Conservation (phyloP, 305 asterid species). For the Fraxinus dipetala region DNA sequence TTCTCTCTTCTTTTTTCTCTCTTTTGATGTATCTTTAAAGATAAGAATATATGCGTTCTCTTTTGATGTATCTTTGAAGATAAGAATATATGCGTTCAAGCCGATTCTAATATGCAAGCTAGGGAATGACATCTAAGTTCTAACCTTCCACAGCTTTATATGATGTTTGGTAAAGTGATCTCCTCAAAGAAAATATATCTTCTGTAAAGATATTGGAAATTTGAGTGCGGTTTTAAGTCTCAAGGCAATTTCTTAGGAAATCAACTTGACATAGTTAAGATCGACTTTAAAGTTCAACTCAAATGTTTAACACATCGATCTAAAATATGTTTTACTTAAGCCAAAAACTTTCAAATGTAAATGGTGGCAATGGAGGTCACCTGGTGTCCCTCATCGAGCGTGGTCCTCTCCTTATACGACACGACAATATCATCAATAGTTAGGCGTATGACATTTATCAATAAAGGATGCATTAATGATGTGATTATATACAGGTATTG, state of each 20-base stretch:
- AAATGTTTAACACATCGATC: neutral
- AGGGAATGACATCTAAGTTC: neutral
- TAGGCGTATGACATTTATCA: neutral
- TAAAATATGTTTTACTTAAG: neutral
- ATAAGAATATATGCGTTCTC: neutral
- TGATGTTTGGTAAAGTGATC: neutral
- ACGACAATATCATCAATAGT: neutral
- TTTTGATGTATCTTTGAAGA: neutral
- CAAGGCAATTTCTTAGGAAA: neutral
- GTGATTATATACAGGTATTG: neutral
- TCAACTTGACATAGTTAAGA: neutral
- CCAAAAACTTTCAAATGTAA: neutral
- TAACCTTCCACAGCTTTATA: neutral
- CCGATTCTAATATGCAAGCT: neutral
- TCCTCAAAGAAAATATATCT: neutral
- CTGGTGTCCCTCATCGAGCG: neutral
- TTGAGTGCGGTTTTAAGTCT: neutral
- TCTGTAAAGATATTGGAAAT: neutral
- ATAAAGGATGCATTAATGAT: neutral
- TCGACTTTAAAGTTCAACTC: neutral
- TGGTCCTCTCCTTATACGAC: neutral
- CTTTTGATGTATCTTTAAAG: neutral
- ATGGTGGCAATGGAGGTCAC: neutral
- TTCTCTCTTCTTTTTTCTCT: neutral
- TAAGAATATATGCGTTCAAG: neutral